phyloP scores from a whole-genome alignment of 495 filamentous ascomycete genomes.

The Xylaria scruposa region DNA sequence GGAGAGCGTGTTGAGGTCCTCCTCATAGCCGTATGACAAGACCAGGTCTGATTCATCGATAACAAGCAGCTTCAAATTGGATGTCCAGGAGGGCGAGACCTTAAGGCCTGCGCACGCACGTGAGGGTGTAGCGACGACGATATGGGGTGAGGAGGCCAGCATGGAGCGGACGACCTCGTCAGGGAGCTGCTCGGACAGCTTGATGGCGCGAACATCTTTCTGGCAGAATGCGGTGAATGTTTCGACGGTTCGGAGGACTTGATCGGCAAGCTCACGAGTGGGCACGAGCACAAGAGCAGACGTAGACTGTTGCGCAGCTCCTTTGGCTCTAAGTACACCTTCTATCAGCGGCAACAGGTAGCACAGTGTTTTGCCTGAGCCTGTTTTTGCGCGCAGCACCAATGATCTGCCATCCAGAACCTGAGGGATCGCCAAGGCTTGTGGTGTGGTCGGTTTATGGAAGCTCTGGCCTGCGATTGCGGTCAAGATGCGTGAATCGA shows the following conservation, averaged over 20 bases:
- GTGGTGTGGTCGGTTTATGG: conserved; percentile 81
- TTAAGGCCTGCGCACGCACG: conserved; percentile 75
- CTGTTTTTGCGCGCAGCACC: conserved; percentile 87
- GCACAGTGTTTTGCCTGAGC: conserved; percentile 95
- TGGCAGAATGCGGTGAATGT: conserved; percentile 80
- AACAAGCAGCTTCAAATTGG: conserved; percentile 79
- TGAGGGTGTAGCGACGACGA: conserved; percentile 88
- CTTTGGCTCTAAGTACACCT: conserved; percentile 78
- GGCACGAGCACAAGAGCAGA: conserved; percentile 88
- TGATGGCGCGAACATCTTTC: conserved; percentile 79
- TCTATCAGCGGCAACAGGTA: conserved; percentile 92
- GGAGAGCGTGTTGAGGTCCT: conserved; percentile 80
- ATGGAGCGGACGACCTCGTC: conserved; percentile 83
- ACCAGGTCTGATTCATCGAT: conserved; percentile 96
- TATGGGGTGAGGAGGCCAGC: conserved; percentile 85
- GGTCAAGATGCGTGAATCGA: conserved; percentile 86
- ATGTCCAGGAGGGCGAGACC: conserved; percentile 67
- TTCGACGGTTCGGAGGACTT: conserved; percentile 78
- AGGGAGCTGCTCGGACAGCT: conserved; percentile 86
- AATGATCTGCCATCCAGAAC: conserved; percentile 92
- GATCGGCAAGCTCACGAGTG: conserved; percentile 89
- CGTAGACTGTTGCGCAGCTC: conserved; percentile 47
- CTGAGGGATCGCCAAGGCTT: conserved; percentile 85
- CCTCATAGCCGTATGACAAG: conserved; percentile 92
- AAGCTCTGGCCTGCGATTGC: conserved; percentile 85